Evolutionary conservation across 345 rosid genomes (phyloP), one percentile per base, ranked within the genome.

Genomic region (Erodium maritimum): DNA sequence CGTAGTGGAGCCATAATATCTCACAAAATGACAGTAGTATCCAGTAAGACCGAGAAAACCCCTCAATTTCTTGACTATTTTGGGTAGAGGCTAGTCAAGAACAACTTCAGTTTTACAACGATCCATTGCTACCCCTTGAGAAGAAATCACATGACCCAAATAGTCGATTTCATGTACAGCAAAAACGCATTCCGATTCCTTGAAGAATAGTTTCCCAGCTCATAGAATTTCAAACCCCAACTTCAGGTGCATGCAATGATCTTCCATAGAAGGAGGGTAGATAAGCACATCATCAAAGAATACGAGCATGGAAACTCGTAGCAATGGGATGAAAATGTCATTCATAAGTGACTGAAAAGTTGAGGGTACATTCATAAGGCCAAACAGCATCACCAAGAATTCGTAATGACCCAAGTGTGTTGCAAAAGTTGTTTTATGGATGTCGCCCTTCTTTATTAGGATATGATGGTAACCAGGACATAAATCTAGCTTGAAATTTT

Each of bases 381-480:
- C n/a, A n/a, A n/a, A n/a, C n/a, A n/a, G n/a, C n/a, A n/a, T n/a
- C n/a, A n/a, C n/a, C n/a, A n/a, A n/a, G n/a, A n/a, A n/a, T n/a
- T n/a, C n/a, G n/a, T n/a, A n/a, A n/a, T n/a, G n/a, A n/a, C n/a
- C n/a, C n/a, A n/a, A n/a, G n/a, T n/a, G n/a, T n/a, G n/a, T n/a
- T n/a, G n/a, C n/a, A n/a, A n/a, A n/a, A n/a, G n/a, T n/a, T n/a
- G n/a, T n/a, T n/a, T n/a, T n/a, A n/a, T n/a, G n/a, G n/a, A n/a
- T n/a, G n/a, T n/a, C n/a, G n/a, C n/a, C n/a, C n/a, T 1, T 13
- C 6, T n/a, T 1, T 0, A 37, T 37, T 0, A 0, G 17, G 17
- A 58, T 37, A 7, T 58, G 51, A 16, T 29, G 52, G 21, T 37
- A 58, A 0, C 52, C n/a, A 3, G 51, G 17, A 1, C 20, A 9